Conservation (phyloP, 2,329 filamentous ascomycete species). For the Huntiella omanensis region DNA sequence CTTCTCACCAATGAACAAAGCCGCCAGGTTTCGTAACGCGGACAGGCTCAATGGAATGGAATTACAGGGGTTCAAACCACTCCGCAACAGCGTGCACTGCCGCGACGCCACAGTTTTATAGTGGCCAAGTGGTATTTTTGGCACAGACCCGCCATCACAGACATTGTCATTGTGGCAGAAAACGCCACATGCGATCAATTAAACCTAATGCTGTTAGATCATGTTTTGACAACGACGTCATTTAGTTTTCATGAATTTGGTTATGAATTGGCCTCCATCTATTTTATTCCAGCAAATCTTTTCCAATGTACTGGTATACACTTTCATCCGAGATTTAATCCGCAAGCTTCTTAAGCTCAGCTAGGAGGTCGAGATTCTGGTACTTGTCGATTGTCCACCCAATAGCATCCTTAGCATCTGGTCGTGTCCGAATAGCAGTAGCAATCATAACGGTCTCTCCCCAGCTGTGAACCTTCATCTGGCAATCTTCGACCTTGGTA, state of each 20-base stretch:
- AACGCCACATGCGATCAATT: constrained; percentile 4
- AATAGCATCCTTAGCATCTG: neutral
- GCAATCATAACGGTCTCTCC: constrained; percentile 7
- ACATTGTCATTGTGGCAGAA: neutral
- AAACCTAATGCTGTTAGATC: constrained; percentile 1
- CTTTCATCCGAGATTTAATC: neutral
- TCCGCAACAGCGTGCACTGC: neutral
- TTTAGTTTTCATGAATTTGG: no score
- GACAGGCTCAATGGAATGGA: neutral
- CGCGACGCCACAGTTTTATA: constrained; percentile 1
- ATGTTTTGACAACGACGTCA: no score
- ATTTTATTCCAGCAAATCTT: neutral
- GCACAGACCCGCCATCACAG: neutral
- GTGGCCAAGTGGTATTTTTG: neutral
- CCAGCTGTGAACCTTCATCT: constrained; percentile 8
- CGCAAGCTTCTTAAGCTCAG: neutral
- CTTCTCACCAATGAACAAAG: neutral
- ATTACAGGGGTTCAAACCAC: neutral
- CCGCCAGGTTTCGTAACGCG: constrained; percentile 1
- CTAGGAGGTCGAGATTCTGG: constrained; percentile 1
- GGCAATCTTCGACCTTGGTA: constrained; percentile 1
- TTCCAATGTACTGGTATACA: neutral
- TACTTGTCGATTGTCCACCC: constrained; percentile 4
- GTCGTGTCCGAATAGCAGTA: constrained; percentile 9
- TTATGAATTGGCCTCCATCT: constrained; percentile 4